Base-by-base conservation (phyloP, 2,329 filamentous ascomycete genomes). In the Cadophora luteo-olivacea region DNA sequence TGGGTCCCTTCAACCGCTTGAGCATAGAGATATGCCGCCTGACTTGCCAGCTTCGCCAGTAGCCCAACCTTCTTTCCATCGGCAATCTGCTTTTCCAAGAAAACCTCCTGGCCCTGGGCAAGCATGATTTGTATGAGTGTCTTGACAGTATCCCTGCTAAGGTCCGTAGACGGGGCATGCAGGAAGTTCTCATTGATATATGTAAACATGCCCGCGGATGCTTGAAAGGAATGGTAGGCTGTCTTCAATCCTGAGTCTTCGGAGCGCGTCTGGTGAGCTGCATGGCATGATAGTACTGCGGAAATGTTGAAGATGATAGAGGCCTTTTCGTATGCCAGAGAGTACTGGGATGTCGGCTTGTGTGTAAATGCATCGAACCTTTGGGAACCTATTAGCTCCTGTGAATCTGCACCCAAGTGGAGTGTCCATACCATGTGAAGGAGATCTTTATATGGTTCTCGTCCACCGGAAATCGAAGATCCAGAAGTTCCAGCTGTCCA, bases 101-200 rank as follows among this genome's bases (percentile, higher is more conserved):
- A 99, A 2, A 98, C 93, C 79, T 99, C 96, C 79, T 99, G 97
- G 4, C 92, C 95, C 80, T 99, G 96, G 1, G 95, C 97, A 66
- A 99, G 87, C 86, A 93, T 98, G 69, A 99, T 89, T 63, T 91
- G 88, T 78, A 99, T 98, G 72, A 99, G 81, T 0, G 93, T 94
- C 82, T 97, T 97, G 76, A 99, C 93, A 0, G 96, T 99, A 62
- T 99, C 95, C 69, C 96, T 85, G 79, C 94, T 98, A 60, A 99
- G 82, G 77, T 99, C 96, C n/a, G 93, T 94, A 9, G 94, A 97
- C 0, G 97, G 96, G 1, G 96, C 96, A 77, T 99, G 96, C 45
- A 99, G 84, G 79, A 99, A 99, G 82, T 99, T 99, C 82, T 99
- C 96, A 81, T 99, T 99, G 83, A 99, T 99, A 77, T 99, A 99